These are phyloP conservation scores for Acanthamoeba lenticulata DNA, from an alignment of 208 protist genomes.

Conservation along the genomic window DNA sequence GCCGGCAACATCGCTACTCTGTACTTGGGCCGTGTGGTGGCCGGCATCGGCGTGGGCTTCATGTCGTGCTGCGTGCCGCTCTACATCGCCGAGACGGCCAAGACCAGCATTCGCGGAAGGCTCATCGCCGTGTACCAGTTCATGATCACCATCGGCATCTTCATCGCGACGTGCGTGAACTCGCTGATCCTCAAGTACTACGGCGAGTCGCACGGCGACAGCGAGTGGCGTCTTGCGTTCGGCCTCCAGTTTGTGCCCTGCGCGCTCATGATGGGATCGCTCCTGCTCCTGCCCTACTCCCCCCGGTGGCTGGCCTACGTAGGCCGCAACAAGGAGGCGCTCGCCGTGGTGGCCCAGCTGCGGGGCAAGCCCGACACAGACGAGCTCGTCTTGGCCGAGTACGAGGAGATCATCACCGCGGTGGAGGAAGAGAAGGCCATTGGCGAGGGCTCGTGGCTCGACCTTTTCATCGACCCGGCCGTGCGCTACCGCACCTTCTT, in stretches of 20 bases:
- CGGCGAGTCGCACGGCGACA: constrained; percentile 14
- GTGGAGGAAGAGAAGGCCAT: constrained; percentile 58
- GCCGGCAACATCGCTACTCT: constrained; percentile 55
- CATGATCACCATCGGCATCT: constrained; percentile 64
- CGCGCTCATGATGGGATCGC: background rate
- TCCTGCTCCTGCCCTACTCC: constrained; percentile 25
- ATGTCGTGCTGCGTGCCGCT: constrained; percentile 66
- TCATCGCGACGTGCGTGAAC: constrained; percentile 65
- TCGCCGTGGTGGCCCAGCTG: constrained; percentile 49
- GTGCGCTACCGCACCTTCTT: constrained; percentile 66
- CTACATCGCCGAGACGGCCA: constrained; percentile 67
- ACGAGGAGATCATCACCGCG: background rate
- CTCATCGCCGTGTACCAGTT: constrained; percentile 63
- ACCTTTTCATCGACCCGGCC: constrained; percentile 53
- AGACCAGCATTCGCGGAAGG: constrained; percentile 45
- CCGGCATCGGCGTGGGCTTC: constrained; percentile 66
- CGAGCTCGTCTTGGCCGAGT: background rate
- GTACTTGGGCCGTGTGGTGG: constrained; percentile 47
- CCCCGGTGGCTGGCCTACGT: constrained; percentile 68
- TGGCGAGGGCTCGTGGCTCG: constrained; percentile 50
- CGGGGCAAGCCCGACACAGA: background rate
- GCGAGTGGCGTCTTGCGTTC: constrained; percentile 55
- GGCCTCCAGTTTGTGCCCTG: constrained; percentile 59
- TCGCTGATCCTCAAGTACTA: constrained; percentile 46
- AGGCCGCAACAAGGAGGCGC: constrained; percentile 31